Evolutionary conservation across 176 grass and related monocot species (phyloP).

Genomic region (Carex parvula): DNA sequence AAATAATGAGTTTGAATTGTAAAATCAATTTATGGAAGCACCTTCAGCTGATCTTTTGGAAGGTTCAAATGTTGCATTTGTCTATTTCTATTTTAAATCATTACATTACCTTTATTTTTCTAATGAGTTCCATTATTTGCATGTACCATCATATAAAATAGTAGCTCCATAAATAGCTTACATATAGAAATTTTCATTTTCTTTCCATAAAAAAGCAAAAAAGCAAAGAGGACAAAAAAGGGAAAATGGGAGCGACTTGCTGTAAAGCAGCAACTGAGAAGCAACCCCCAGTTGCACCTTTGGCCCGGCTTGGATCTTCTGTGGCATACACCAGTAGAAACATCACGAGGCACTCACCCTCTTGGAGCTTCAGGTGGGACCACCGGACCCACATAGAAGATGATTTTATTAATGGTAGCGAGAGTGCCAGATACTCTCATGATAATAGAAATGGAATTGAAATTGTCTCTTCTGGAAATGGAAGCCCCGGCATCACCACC

Average conservation of each 20-base stretch:
- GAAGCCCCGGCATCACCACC: neutral
- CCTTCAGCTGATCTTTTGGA: neutral
- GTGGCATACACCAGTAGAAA: slow-evolving; percentile 45
- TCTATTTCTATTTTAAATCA: too few species aligned
- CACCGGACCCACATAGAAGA: slow-evolving; percentile 67
- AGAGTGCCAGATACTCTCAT: slow-evolving; percentile 21
- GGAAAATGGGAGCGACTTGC: slow-evolving; percentile 56
- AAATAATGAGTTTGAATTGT: neutral
- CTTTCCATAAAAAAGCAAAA: neutral
- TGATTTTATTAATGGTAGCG: slow-evolving; percentile 18
- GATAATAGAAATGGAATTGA: slow-evolving; percentile 10
- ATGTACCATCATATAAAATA: neutral
- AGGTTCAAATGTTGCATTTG: too few species aligned
- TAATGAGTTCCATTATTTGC: neutral
- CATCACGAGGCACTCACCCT: slow-evolving; percentile 44
- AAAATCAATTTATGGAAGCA: neutral
- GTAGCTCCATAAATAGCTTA: slow-evolving; percentile 3
- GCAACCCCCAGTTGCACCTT: slow-evolving; percentile 18
- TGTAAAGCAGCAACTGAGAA: slow-evolving; percentile 58
- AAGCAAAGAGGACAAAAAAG: neutral
- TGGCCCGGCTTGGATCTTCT: neutral
- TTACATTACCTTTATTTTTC: neutral
- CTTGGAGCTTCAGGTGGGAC: slow-evolving; percentile 72
- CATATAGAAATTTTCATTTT: neutral
- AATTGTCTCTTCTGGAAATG: neutral